Base-by-base conservation (phyloP, 805 yeast species). In the Cyberlindnera galapagoensis region DNA sequence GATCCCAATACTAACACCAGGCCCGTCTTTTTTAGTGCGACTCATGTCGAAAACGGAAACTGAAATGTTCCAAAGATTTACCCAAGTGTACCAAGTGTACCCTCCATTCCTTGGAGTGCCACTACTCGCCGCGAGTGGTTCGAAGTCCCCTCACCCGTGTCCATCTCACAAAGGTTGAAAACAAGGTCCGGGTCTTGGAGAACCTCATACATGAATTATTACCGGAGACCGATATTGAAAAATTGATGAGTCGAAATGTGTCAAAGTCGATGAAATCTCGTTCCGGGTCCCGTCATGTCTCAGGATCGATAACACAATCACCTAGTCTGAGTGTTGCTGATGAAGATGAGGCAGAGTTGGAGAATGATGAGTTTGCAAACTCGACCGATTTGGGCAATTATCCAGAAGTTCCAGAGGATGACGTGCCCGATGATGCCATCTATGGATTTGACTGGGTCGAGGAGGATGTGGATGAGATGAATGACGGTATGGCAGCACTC, bases 81-180 rank as follows among this genome's bases (percentile, higher is more conserved):
- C 95, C 95, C 3, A 71, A 69, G 41, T 85, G 95, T 50, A 62
- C 77, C 27, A 83, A 83, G 49, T 85, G 95, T 60, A 54, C 66
- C 7, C 74, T 70, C 34, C 85, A 82, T 50, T 63, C 67, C 15
- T 79, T 94, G 82, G 69, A 70, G 20, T 85, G 95, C 55, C 59
- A 72, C 2, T 85, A 85, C 51, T 78, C 88, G 15, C 95, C 95
- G 11, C 65, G 82, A 39, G 70, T 78, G 2, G 78, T 80, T 21
- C 63, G 95, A 34, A 76, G 90, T 5, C 95, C 95, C 0, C 59
- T 85, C 35, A 85, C 95, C 0, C 62, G 95, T 44, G 85, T 81
- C 4, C 80, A 83, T 58, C 60, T 85, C 43, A 84, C 94, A 11
- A 71, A 71, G 33, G 86, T 85, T 18, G 95, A 85, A 55, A 68